A percentile compares a stretch with the other conserved stretches of the same genome.
These are phyloP conservation scores for Colletotrichum sp. DNA, from an alignment of 2,329 filamentous ascomycete species.

Conservation along the genomic window DNA sequence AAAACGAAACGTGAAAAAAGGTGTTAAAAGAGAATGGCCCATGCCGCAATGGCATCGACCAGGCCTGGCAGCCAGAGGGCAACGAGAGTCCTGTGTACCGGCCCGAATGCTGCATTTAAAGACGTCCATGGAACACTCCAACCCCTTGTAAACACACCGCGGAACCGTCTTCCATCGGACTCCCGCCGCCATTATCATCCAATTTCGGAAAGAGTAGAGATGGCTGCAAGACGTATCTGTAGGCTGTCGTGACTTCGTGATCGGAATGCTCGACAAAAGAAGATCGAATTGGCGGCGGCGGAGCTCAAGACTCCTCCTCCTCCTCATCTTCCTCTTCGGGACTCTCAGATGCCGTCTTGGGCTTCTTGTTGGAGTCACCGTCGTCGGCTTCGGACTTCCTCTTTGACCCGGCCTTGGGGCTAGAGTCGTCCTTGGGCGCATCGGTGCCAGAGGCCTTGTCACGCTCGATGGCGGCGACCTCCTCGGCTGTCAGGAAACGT, in stretches of 20 bases:
- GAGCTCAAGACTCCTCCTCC: slow-evolving; percentile 35
- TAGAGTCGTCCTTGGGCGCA: slow-evolving; percentile 21
- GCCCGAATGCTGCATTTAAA: slow-evolving; percentile 13
- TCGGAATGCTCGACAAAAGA: slow-evolving; percentile 27
- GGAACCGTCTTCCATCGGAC: background rate
- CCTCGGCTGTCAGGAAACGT: slow-evolving; percentile 93
- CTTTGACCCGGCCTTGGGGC: slow-evolving; percentile 54
- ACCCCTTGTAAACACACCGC: slow-evolving; percentile 8
- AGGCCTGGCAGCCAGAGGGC: slow-evolving; percentile 15
- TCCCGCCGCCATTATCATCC: slow-evolving; percentile 16
- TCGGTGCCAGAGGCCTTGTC: slow-evolving; percentile 48
- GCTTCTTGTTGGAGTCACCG: slow-evolving; percentile 59
- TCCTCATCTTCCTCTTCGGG: slow-evolving; percentile 47
- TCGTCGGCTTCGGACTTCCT: slow-evolving; percentile 62
- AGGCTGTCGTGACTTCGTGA: slow-evolving; percentile 41
- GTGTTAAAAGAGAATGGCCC: slow-evolving; percentile 5
- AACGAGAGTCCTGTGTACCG: slow-evolving; percentile 22
- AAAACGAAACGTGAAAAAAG: slow-evolving; percentile 25
- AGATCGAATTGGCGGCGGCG: slow-evolving; percentile 27
- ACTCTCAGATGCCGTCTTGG: slow-evolving; percentile 53
- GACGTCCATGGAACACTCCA: slow-evolving; percentile 7
- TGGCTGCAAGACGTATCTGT: slow-evolving; percentile 2
- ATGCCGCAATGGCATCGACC: background rate
- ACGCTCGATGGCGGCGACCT: slow-evolving; percentile 88
- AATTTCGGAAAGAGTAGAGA: slow-evolving; percentile 10